These are phyloP conservation scores for Collybia sp. DNA, from an alignment of 768 basidiomycete genomes.

Conservation along the genomic window DNA sequence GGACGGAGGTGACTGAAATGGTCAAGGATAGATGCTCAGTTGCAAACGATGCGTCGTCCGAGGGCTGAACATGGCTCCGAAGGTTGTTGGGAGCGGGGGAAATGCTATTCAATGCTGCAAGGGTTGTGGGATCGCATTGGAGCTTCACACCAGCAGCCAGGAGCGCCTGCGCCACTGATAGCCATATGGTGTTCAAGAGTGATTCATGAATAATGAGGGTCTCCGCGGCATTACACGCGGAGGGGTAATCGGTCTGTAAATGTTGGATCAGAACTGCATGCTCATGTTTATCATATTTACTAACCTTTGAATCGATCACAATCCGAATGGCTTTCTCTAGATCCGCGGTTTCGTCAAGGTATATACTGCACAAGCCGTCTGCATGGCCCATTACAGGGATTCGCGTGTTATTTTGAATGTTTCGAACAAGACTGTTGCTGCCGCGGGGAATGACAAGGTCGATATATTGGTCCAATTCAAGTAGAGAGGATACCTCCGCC, in stretches of 20 bases:
- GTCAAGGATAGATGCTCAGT: conserved; percentile 88
- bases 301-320: conserved; percentile 87
- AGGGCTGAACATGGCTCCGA: conserved; percentile 41
- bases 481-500: conserved; percentile 82
- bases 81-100: conserved; percentile 33
- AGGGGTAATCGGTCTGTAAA: conserved; percentile 82
- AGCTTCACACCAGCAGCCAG: conserved; percentile 68
- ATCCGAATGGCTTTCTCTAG: conserved; percentile 76
- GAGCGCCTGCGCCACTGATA: conserved; percentile 67
- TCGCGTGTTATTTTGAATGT: conserved; percentile 83
- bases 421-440: conserved; percentile 83
- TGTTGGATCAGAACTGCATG: not conserved
- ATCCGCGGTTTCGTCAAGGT: conserved; percentile 80
- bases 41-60: conserved; percentile 62
- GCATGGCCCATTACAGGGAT: conserved; percentile 99
- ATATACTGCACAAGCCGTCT: conserved; percentile 91
- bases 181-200: conserved; percentile 75
- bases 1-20: conserved; percentile 73
- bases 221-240: conserved; percentile 93
- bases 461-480: conserved; percentile 87
- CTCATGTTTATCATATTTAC: conserved; percentile 5
- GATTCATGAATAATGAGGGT: conserved; percentile 82
- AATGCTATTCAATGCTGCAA: conserved; percentile 44
- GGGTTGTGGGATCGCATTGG: conserved; percentile 69
- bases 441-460: conserved; percentile 97